Base-by-base conservation (phyloP, 805 yeast species). In the Candida boidinii region DNA sequence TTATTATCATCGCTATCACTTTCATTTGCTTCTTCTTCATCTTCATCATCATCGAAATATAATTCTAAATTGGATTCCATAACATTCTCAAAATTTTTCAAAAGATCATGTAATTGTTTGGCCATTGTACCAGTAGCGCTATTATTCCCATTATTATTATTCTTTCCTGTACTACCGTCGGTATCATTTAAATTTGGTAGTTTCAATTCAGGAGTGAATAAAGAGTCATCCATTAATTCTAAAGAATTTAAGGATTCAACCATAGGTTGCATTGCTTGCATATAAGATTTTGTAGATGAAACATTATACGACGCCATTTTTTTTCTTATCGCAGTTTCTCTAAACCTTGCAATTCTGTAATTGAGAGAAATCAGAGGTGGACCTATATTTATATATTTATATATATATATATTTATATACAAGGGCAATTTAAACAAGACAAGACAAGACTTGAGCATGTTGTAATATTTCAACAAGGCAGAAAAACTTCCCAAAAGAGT, bases 251-350 rank as follows among this genome's bases (percentile, higher is more conserved):
- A 49, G 1, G 66, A 53, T 5, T 69, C 73, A n/a, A 72, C 60
- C 79, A 82, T 73, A 2, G 76, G 69, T 51, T 68, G 71, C 86
- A 82, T 79, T 14, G 92, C 90, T 49, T 71, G 72, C 81, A 82
- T 73, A 54, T 73, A 82, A 16, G 92, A 80, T 54, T 73, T 70
- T 8, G 88, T 79, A 1, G 88, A 79, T 11, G 70, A 61, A 7
- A 68, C 80, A 29, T 70, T 67, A 41, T 73, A 74, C 5, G 70
- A 60, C 2, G 73, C 59, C 76, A 71, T 72, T 17, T n/a, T 28
- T 22, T 19, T 12, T 16, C 29, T 19, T 20, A 31, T n/a, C 22
- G 26, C n/a, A n/a, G n/a, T n/a, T n/a, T n/a, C n/a, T n/a, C n/a
- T n/a, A n/a, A n/a, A n/a, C n/a, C n/a, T n/a, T n/a, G n/a, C n/a